Percentiles rank a stretch among this genome's conserved stretches.
Evolutionary conservation across 352 stramenopile species (phyloP).

Genomic region (Plasmopara halstedii): DNA sequence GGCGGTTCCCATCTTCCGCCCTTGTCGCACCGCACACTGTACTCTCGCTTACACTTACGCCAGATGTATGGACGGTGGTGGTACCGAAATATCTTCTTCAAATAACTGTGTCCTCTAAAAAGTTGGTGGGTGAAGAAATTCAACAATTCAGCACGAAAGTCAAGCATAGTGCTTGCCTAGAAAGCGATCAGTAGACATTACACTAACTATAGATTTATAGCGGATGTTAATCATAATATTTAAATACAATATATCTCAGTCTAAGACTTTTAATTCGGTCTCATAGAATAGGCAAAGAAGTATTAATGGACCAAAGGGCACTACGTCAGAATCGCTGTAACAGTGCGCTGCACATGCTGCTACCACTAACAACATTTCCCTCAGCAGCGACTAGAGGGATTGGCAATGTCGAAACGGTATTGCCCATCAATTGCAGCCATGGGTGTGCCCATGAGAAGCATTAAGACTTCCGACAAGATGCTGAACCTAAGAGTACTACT

Average conservation of each 20-base stretch:
- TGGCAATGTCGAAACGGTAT: background rate
- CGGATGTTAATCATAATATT: too few species aligned
- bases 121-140: background rate
- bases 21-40: slow-evolving; percentile 11
- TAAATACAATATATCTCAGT: too few species aligned
- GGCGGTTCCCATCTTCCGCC: slow-evolving; percentile 8
- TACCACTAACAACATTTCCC: background rate
- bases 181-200: too few species aligned
- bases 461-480: too few species aligned
- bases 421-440: background rate
- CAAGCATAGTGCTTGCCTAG: background rate
- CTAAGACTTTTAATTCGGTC: too few species aligned
- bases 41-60: too few species aligned
- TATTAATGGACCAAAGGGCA: too few species aligned
- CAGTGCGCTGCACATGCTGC: background rate
- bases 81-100: slow-evolving; percentile 4
- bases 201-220: background rate
- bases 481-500: too few species aligned
- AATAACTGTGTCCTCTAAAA: background rate
- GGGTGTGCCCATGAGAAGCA: background rate
- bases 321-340: too few species aligned
- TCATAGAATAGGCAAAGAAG: too few species aligned
- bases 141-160: background rate
- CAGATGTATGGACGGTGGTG: too few species aligned
- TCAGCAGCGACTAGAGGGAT: background rate